Conservation (phyloP, 345 rosid species). For the Gossypium rotundifolium region DNA sequence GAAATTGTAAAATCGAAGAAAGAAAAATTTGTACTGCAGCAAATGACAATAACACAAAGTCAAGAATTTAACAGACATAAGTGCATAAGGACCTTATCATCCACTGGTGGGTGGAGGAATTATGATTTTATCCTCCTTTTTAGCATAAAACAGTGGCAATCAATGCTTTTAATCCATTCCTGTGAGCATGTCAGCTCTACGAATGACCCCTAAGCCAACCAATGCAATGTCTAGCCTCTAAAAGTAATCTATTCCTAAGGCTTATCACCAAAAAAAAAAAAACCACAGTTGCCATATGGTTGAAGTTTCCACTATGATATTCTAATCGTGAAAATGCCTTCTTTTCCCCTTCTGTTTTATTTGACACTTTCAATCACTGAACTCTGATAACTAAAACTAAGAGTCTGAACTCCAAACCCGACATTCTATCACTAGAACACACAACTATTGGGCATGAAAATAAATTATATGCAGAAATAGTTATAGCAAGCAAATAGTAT, state of each 20-base stretch:
- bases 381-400: background rate
- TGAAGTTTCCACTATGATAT: background rate
- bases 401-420: no score
- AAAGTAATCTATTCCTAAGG: background rate
- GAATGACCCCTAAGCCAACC: background rate
- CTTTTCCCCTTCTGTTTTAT: no score
- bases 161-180: background rate
- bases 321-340: no score
- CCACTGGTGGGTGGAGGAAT: background rate
- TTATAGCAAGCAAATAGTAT: background rate
- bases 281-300: background rate
- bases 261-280: background rate
- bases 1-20: background rate
- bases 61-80: background rate
- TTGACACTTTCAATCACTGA: background rate
- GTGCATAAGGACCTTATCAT: background rate
- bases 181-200: background rate
- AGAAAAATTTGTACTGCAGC: background rate
- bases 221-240: background rate
- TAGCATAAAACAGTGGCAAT: background rate
- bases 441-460: background rate
- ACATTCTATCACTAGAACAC: background rate
- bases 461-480: background rate
- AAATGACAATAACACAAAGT: no score
- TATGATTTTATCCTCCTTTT: background rate